These are phyloP conservation scores for Paraphaeosphaeria minitans DNA, from an alignment of 2,329 filamentous ascomycete genomes.

Conservation along the genomic window DNA sequence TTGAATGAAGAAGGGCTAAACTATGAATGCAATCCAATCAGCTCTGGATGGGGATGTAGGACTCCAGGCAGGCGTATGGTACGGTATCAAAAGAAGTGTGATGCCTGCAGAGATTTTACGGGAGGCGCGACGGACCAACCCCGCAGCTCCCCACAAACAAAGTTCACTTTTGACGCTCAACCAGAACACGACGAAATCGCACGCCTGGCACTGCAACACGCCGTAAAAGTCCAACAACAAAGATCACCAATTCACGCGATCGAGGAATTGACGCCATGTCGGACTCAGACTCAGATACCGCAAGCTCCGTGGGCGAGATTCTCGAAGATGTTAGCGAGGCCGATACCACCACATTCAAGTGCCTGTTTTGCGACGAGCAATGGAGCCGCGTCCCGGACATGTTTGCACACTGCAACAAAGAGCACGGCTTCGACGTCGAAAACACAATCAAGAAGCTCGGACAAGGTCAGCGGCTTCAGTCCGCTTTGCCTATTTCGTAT, in stretches of 20 bases:
- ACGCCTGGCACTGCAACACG: not conserved
- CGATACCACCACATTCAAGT: constrained; percentile 43
- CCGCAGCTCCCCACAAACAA: constrained; percentile 38
- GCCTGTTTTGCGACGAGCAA: constrained; percentile 43
- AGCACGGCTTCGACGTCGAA: constrained; percentile 35
- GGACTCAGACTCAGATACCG: constrained; percentile 36
- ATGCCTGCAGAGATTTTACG: constrained; percentile 15
- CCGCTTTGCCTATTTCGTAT: constrained; percentile 23
- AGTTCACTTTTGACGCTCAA: constrained; percentile 33
- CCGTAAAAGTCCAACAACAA: not conserved
- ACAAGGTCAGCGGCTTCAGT: constrained; percentile 24
- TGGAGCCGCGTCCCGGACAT: constrained; percentile 34
- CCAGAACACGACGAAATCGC: constrained; percentile 18
- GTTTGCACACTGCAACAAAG: constrained; percentile 33
- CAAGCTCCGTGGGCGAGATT: constrained; percentile 42
- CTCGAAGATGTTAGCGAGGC: constrained; percentile 43
- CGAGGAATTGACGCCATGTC: constrained; percentile 25
- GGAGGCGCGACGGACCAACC: constrained; percentile 26
- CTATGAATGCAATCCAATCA: not conserved
- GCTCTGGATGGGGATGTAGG: not conserved
- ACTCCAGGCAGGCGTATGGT: not conserved
- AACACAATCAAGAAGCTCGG: constrained; percentile 36
- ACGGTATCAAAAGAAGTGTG: not conserved
- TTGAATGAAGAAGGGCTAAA: too few species aligned
- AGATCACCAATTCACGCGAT: not conserved